Base-by-base conservation (phyloP, 2,329 filamentous ascomycete genomes). In the Penicillium sclerotigenum region DNA sequence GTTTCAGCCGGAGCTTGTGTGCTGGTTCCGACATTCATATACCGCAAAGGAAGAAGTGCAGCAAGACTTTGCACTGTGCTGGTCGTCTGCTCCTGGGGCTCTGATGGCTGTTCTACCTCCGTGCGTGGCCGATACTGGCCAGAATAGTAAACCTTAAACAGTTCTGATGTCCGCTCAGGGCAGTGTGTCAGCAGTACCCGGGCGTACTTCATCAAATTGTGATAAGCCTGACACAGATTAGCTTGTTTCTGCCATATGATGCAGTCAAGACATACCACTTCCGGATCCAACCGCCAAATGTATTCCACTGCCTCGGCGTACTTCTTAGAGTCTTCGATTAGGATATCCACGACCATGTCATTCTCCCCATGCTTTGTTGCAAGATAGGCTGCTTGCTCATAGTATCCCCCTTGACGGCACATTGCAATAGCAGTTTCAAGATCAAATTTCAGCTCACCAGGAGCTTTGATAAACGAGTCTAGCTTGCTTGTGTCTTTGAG, bases 331-430 rank as follows among this genome's bases (percentile, higher is more conserved):
- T 99, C 93, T 69, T 99, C 94, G 48, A 99, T 92, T 49, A 99
- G 73, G 46, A 99, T 96, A 69, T 97, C 93, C 4, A 97, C 90
- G 0, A 99, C 94, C 57, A 97, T 79, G 56, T 96, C 91, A 61
- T 91, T 90, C 71, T 99, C 94, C 6, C 90, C 89, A 68, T 99
- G 92, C 72, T 97, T 93, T 56, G 91, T 90, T 7, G 95, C 94
- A 36, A 99, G 81, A 67, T 96, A 99, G 4, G 93, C 94, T 14
- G 94, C 94, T 77, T 99, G 95, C 57, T 97, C 92, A 67, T 88
- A 96, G 73, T 99, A 99, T 0, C 94, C 93, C 11, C 93, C 94
- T 76, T 99, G 94, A 28, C 95, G 85, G 69, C 94, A 99, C 91
- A 99, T 97, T 2, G 88, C 86, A 61, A 99, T 99, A 14, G 94